Base-by-base conservation (phyloP, 2,329 filamentous ascomycete species). In the Aplosporella prunicola region DNA sequence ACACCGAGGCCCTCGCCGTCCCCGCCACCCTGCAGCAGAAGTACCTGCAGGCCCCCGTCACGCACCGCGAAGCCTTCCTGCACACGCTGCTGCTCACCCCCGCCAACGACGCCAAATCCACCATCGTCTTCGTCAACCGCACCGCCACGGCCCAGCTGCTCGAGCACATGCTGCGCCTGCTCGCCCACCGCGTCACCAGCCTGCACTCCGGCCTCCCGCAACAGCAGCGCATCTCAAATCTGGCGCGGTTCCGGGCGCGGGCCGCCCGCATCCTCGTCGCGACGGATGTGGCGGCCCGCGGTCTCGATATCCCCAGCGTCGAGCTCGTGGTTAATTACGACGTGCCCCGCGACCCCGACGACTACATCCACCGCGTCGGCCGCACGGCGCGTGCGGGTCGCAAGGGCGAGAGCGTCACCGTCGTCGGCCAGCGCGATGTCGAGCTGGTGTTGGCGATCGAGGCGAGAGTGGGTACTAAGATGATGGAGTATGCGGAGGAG, bases 321-420 rank as follows among this genome's bases (percentile, higher is more conserved):
- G 80, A 75, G 38, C 63, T 96, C 11, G 91, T 98, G 2, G 67
- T 98, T 54, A 96, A 98, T 62, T 98, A 88, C 61, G 91, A 98
- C 56, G 77, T 98, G 1, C 91, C 91, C 0, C 78, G 89, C n/a
- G 86, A 95, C 55, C 86, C 89, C 3, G 88, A 95, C 57, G 89
- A 95, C 61, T 98, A 98, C 59, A 91, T 98, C 47, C 91, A 98
- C 65, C 78, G 91, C 9, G 89, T 95, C 34, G 91, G 91, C 58
- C 81, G 91, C 62, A 98, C 91, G 9, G 91, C 91, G 3, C 80
- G 91, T 73, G 91, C 91, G 0, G 91, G 91, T 0, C 75, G 87
- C 29, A 71, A 70, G 36, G 91, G 91, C 51, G 80, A 87, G 46
- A 78, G 82, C 5, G 77, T 95, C 11, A 93, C 85, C 2, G 76